Evolutionary conservation across 352 stramenopile genomes (phyloP).

Genomic region (Elongisporangium prolatum): DNA sequence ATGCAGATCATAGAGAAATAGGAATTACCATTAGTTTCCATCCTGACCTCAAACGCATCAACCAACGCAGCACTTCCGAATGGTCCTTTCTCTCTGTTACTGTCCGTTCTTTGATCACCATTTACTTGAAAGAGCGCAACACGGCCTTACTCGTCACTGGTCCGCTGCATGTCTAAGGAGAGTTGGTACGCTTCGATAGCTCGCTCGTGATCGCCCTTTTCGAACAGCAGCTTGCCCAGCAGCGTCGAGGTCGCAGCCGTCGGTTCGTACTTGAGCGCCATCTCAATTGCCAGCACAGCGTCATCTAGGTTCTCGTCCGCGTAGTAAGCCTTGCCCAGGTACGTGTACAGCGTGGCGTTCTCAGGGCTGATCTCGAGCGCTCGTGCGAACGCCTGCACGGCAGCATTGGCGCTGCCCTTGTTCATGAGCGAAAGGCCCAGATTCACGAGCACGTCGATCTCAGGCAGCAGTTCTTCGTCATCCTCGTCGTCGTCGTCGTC

Average conservation of each 20-base stretch:
- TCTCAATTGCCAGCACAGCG: slow-evolving; percentile 53
- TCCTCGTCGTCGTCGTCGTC: slow-evolving; percentile 63
- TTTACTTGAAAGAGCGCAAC: too few species aligned
- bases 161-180: slow-evolving; percentile 62
- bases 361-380: slow-evolving; percentile 78
- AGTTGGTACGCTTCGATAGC: slow-evolving; percentile 84
- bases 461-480: slow-evolving; percentile 56
- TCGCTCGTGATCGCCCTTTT: slow-evolving; percentile 84
- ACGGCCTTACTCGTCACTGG: slow-evolving; percentile 1
- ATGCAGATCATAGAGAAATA: too few species aligned
- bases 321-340: slow-evolving; percentile 81
- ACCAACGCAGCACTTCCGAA: too few species aligned
- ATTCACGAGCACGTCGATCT: slow-evolving; percentile 81
- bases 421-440: slow-evolving; percentile 80
- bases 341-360: slow-evolving; percentile 64
- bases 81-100: too few species aligned
- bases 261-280: slow-evolving; percentile 65
- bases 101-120: too few species aligned
- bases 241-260: slow-evolving; percentile 82
- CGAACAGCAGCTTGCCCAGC: slow-evolving; percentile 83
- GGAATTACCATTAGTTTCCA: too few species aligned
- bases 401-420: slow-evolving; percentile 68
- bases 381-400: slow-evolving; percentile 79
- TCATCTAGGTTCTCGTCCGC: slow-evolving; percentile 81
- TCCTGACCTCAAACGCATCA: too few species aligned